Conservation (phyloP, 108 stramenopile genomes). For the Licmophora abbreviata region DNA sequence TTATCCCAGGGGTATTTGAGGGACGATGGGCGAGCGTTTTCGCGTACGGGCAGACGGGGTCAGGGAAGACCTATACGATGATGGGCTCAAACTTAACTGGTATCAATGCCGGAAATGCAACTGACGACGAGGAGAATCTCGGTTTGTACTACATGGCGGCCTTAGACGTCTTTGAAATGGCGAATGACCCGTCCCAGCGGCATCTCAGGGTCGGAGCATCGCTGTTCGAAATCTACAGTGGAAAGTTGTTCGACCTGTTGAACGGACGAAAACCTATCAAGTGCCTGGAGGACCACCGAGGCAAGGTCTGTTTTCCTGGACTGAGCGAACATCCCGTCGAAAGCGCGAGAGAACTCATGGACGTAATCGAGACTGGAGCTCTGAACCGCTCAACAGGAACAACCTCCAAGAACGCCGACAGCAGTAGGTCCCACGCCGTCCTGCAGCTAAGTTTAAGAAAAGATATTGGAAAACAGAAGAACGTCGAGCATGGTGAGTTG, state of each 20-base stretch:
- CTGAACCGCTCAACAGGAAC: slow-evolving; percentile 91
- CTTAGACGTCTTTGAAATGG: slow-evolving; percentile 79
- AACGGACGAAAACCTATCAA: slow-evolving; percentile 76
- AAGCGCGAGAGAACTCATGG: slow-evolving; percentile 78
- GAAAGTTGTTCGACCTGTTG: slow-evolving; percentile 92
- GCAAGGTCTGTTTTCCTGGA: slow-evolving; percentile 93
- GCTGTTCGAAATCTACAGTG: slow-evolving; percentile 98
- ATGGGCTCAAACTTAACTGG: slow-evolving; percentile 83
- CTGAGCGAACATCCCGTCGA: slow-evolving; percentile 73
- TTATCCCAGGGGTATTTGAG: slow-evolving; percentile 84
- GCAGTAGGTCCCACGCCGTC: slow-evolving; percentile 92
- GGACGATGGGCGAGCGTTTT: slow-evolving; percentile 89
- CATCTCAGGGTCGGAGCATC: slow-evolving; percentile 72
- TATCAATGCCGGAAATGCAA: slow-evolving; percentile 35
- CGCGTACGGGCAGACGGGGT: slow-evolving; percentile 90
- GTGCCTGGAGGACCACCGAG: slow-evolving; percentile 91
- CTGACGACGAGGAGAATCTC: slow-evolving; percentile 35
- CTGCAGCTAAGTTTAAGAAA: slow-evolving; percentile 81
- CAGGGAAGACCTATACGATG: slow-evolving; percentile 97
- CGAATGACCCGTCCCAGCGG: slow-evolving; percentile 39
- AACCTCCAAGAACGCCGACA: slow-evolving; percentile 88
- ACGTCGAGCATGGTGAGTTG: slow-evolving; percentile 71
- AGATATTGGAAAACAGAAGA: slow-evolving; percentile 35
- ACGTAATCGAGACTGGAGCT: slow-evolving; percentile 86
- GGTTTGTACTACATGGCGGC: slow-evolving; percentile 92